Evolutionary conservation across 805 yeast genomes (phyloP).

Genomic region (Wilhelminamyces savonicus): DNA sequence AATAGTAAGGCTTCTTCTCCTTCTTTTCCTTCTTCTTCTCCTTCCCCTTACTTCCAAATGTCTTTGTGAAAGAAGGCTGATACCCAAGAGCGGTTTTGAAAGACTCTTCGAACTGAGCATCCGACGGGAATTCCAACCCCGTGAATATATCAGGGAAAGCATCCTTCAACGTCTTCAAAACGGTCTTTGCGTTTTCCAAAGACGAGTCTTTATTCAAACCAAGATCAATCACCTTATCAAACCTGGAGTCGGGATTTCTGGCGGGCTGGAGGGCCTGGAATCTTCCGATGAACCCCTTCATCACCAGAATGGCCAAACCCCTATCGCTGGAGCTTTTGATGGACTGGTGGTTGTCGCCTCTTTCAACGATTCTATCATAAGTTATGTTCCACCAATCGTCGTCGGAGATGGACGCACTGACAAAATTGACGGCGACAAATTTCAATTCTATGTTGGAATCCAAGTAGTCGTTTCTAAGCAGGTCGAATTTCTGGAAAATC

Average conservation of each 20-base stretch:
- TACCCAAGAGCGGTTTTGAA: constrained; percentile 47
- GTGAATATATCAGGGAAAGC: no score
- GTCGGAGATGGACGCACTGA: constrained; percentile 27
- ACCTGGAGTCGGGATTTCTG: constrained; percentile 54
- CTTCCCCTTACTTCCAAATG: constrained; percentile 11
- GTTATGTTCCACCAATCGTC: constrained; percentile 47
- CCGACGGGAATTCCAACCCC: constrained; percentile 36
- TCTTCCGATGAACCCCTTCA: constrained; percentile 67
- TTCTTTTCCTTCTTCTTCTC: constrained; percentile 2
- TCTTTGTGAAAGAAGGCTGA: constrained; percentile 43
- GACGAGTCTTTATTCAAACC: constrained; percentile 25
- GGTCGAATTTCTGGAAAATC: constrained; percentile 47
- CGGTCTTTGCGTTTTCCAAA: constrained; percentile 6
- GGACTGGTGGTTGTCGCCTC: constrained; percentile 90
- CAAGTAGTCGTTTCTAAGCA: constrained; percentile 38
- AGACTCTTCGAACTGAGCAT: constrained; percentile 37
- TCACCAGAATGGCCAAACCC: constrained; percentile 48
- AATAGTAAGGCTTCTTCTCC: constrained; percentile 33
- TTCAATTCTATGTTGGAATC: constrained; percentile 35
- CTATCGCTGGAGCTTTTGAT: constrained; percentile 52
- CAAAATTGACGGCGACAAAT: constrained; percentile 65
- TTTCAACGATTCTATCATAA: constrained; percentile 45
- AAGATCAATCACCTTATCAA: constrained; percentile 62
- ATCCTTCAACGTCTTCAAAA: no score
- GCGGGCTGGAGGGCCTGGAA: constrained; percentile 52